These are phyloP conservation scores for Erodium texanum DNA, from an alignment of 441 rosid genomes.

Conservation along the genomic window DNA sequence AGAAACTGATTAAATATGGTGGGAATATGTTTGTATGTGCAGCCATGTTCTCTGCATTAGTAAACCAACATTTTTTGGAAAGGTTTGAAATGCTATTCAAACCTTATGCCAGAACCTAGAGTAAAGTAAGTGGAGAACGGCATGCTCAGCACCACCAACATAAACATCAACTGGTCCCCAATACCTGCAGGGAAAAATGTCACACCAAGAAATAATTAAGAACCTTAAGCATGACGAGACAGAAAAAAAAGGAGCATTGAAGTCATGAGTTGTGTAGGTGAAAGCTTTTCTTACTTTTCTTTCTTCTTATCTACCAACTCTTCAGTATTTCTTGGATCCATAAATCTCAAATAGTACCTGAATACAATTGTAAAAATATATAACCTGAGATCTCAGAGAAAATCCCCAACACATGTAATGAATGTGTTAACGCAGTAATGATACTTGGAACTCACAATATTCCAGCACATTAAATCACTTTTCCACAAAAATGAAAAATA, in stretches of 20 bases:
- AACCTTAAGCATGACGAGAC: background rate
- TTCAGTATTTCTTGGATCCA: slow-evolving; percentile 77
- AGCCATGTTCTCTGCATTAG: slow-evolving; percentile 7
- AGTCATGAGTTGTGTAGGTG: background rate
- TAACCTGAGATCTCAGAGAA: slow-evolving; percentile 13
- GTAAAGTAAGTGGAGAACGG: slow-evolving; percentile 91
- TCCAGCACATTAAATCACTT: background rate
- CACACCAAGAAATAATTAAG: background rate
- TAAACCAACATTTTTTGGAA: background rate
- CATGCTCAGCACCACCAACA: slow-evolving; percentile 98
- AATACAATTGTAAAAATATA: slow-evolving; percentile 15
- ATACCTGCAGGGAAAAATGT: slow-evolving; percentile 40
- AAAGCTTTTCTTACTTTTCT: slow-evolving; percentile 53
- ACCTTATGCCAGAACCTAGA: slow-evolving; percentile 99
- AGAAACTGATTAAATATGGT: background rate
- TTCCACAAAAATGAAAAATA: background rate
- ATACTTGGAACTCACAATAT: background rate
- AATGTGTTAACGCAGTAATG: slow-evolving; percentile 4
- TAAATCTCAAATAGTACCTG: slow-evolving; percentile 97
- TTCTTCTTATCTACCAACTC: slow-evolving; percentile 68
- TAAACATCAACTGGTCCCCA: slow-evolving; percentile 97
- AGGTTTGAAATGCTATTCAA: slow-evolving; percentile 2
- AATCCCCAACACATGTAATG: background rate
- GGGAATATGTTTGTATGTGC: slow-evolving; percentile 8
- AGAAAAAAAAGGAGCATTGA: background rate